phyloP scores from a whole-genome alignment of 768 basidiomycete species.

The Termitomyces sp. region DNA sequence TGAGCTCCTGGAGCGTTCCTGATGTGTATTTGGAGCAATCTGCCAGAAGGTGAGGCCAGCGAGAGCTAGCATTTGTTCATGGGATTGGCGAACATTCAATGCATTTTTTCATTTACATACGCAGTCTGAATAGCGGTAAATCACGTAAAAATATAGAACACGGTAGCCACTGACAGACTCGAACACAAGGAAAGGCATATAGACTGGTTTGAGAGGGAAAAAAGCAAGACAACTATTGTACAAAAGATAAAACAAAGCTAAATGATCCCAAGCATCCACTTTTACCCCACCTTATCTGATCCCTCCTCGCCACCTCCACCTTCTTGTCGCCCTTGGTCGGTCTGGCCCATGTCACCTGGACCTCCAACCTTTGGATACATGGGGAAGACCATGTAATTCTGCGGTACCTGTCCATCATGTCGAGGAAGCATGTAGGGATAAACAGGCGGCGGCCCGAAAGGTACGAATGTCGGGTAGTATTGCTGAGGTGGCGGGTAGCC shows the following conservation, averaged over 20 bases:
- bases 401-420: slow-evolving; percentile 22
- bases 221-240: slow-evolving; percentile 7
- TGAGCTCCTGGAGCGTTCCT: background rate
- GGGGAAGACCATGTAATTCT: slow-evolving; percentile 20
- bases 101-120: background rate
- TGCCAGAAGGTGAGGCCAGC: slow-evolving; percentile 6
- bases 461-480: slow-evolving; percentile 18
- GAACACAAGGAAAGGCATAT: background rate
- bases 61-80: background rate
- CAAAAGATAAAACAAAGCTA: slow-evolving; percentile 10
- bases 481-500: slow-evolving; percentile 17
- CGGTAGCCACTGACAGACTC: background rate
- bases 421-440: slow-evolving; percentile 22
- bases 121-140: background rate
- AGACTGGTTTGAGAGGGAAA: background rate
- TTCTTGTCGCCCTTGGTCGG: slow-evolving; percentile 13
- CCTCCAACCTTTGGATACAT: slow-evolving; percentile 18
- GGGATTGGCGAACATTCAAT: background rate
- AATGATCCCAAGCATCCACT: slow-evolving; percentile 9
- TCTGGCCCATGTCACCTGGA: slow-evolving; percentile 11
- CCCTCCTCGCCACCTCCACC: slow-evolving; percentile 18
- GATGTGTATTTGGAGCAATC: background rate
- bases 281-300: slow-evolving; percentile 20
- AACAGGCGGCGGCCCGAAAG: slow-evolving; percentile 15
- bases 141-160: background rate